A percentile compares a stretch with the other conserved stretches of the same genome.
Evolutionary conservation across 2,329 filamentous ascomycete genomes (phyloP).

Genomic region (Myriosclerotinia curreyana): DNA sequence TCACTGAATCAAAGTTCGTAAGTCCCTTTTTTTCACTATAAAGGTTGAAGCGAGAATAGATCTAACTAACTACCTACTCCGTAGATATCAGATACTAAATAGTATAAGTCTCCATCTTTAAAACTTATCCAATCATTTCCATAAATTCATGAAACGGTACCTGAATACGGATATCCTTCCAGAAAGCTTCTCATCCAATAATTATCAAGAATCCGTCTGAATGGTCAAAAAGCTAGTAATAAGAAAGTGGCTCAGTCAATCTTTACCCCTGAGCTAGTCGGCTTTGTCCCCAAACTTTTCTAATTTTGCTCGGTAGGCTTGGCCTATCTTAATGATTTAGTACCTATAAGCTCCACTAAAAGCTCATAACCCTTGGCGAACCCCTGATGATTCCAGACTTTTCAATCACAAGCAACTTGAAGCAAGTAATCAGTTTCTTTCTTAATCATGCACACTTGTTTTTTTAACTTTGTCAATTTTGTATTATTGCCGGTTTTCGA

Average conservation of each 20-base stretch:
- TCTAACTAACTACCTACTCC: not conserved
- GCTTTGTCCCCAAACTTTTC: not conserved
- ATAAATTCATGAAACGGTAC: slow-evolving; percentile 9
- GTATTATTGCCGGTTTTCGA: not conserved
- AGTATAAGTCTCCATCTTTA: not conserved
- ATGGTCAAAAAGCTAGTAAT: not conserved
- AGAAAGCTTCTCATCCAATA: slow-evolving; percentile 6
- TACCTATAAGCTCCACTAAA: slow-evolving; percentile 4
- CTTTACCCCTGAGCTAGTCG: slow-evolving; percentile 14
- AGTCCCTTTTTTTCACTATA: slow-evolving; percentile 5
- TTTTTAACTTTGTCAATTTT: slow-evolving; percentile 3
- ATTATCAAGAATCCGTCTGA: not conserved
- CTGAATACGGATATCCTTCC: slow-evolving; percentile 6
- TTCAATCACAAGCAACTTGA: not conserved
- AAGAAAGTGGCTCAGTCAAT: slow-evolving; percentile 17
- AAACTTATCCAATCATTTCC: slow-evolving; percentile 1
- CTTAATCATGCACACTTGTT: slow-evolving; percentile 1
- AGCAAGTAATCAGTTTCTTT: not conserved
- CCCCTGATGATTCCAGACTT: slow-evolving; percentile 20
- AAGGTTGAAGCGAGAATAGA: slow-evolving; percentile 18
- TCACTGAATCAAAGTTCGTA: slow-evolving; percentile 7
- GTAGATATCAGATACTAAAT: no score
- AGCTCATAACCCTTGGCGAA: not conserved
- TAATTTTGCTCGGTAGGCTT: no score
- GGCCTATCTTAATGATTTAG: not conserved